These are phyloP conservation scores for Trichocomaceae sp. DNA, from an alignment of 2,329 filamentous ascomycete species.

Conservation along the genomic window DNA sequence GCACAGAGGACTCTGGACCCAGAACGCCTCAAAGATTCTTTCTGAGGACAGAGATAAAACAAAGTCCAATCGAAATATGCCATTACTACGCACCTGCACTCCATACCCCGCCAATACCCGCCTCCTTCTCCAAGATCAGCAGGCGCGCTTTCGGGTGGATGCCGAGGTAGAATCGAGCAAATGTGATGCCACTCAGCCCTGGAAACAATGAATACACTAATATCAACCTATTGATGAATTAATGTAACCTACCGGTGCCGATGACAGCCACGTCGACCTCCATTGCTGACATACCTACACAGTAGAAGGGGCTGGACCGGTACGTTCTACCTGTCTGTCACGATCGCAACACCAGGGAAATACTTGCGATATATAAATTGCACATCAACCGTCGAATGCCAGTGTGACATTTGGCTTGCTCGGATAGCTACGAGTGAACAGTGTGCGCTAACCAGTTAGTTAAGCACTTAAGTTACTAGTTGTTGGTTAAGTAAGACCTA, in stretches of 20 bases:
- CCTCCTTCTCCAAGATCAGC: conserved; percentile 4
- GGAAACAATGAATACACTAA: too few species aligned
- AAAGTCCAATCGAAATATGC: too few species aligned
- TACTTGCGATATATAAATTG: too few species aligned
- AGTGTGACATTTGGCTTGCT: too few species aligned
- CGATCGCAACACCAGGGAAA: neutral
- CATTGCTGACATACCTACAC: neutral
- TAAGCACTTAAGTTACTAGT: too few species aligned
- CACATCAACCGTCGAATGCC: too few species aligned
- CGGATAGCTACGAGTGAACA: too few species aligned
- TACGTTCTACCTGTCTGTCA: neutral
- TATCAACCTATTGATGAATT: neutral
- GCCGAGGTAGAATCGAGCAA: conserved; percentile 6
- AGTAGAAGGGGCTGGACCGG: neutral
- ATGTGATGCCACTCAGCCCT: conserved; percentile 6
- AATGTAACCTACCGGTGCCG: conserved; percentile 3
- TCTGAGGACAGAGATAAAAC: neutral
- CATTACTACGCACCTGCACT: neutral
- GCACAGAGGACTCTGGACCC: conserved; percentile 8
- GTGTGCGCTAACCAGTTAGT: too few species aligned
- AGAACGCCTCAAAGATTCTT: conserved; percentile 6
- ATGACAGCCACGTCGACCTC: conserved; percentile 6
- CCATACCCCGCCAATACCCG: conserved; percentile 4
- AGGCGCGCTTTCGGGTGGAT: conserved; percentile 3
- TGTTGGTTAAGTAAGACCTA: too few species aligned